Evolutionary conservation across 2,329 filamentous ascomycete genomes (phyloP).

Genomic region (Diaporthe longicolla): DNA sequence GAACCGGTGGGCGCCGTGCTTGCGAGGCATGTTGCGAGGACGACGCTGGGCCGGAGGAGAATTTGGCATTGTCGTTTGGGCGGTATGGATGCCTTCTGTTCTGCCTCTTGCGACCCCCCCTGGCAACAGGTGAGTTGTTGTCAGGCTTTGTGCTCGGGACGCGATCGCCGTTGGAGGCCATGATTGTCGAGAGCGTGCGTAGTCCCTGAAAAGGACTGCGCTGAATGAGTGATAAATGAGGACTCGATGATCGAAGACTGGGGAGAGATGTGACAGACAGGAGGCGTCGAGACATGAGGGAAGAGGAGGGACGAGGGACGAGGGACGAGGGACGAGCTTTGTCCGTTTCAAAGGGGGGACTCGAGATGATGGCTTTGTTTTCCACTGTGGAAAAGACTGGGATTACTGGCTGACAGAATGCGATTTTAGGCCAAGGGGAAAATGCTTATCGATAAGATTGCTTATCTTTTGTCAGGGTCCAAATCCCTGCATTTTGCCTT

Average conservation of each 20-base stretch:
- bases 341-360: not conserved
- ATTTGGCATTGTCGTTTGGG: slow-evolving; percentile 9
- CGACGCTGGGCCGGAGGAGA: not conserved
- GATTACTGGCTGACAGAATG: not conserved
- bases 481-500: not conserved
- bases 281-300: slow-evolving; percentile 10
- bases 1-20: not conserved
- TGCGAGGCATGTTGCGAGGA: slow-evolving; percentile 11
- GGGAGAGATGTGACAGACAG: slow-evolving; percentile 5
- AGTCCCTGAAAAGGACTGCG: not conserved
- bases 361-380: slow-evolving; percentile 25
- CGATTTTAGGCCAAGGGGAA: slow-evolving; percentile 6
- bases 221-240: not conserved
- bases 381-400: not conserved
- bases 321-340: too few species aligned
- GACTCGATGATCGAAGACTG: not conserved
- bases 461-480: not conserved
- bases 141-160: not conserved
- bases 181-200: slow-evolving; percentile 19
- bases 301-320: not conserved
- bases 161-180: slow-evolving; percentile 20
- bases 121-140: slow-evolving; percentile 9
- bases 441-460: slow-evolving; percentile 28
- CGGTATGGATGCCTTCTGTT: slow-evolving; percentile 32
- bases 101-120: slow-evolving; percentile 21